Base-by-base conservation (phyloP, 805 yeast species). In the Scheffersomyces lignosus region DNA sequence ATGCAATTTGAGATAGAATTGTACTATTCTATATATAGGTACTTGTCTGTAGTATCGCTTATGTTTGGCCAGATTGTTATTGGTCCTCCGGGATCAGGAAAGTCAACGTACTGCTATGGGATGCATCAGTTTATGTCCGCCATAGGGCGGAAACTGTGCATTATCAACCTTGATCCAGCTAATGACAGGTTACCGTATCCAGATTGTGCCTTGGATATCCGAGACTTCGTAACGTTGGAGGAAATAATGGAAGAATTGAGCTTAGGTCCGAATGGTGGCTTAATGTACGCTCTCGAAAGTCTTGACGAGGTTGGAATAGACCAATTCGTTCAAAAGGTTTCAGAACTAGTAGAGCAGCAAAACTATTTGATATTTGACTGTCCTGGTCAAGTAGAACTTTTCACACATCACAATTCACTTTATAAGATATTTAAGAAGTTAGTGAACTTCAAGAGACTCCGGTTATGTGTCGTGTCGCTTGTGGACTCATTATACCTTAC, bases 71-170 rank as follows among this genome's bases (percentile, higher is more conserved):
- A 93, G 63, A 78, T 93, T 7, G 90, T 91, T 7, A 88, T 93
- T 26, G 99, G 99, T 0, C 98, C 99, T 0, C 99, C 99, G 0
- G 99, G 99, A 1, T 77, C 96, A 0, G 99, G 99, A 1, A 93
- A 93, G 55, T 87, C 96, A 0, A 95, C 99, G 0, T 93, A 87
- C 58, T 90, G 97, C 59, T 71, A 81, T 58, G 99, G 99, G 29
- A 80, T 91, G 80, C 77, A 77, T 45, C 98, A 93, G 66, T 93
- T 93, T 60, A 73, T 91, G 51, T 83, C 86, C 41, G 96, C 98
- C 1, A 89, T 95, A 34, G 99, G 99, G 4, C 70, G 99, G 42
- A 84, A 87, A 51, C 80, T 86, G 32, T 72, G 87, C n/a, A 75
- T 93, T 2, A 69, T 93, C 15, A 93, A 93, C 55, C 72, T 93